These are phyloP conservation scores for Escovopsis sp. DNA, from an alignment of 2,329 filamentous ascomycete genomes.

Conservation along the genomic window DNA sequence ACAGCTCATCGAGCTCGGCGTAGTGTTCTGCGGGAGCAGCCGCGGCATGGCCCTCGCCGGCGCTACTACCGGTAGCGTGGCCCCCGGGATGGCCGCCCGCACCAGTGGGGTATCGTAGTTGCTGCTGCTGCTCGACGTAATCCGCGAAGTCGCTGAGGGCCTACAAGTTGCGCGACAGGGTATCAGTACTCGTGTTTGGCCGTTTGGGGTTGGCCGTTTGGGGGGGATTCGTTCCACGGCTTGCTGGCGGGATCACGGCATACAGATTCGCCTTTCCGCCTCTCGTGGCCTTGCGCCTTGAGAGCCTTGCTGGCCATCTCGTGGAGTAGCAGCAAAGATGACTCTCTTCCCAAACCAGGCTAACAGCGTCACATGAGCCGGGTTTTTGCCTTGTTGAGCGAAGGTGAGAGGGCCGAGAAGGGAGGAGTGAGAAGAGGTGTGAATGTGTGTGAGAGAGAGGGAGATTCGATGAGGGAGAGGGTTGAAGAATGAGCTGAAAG, in stretches of 20 bases:
- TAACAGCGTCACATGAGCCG: background rate
- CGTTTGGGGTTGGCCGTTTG: background rate
- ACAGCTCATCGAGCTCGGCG: slow-evolving; percentile 81
- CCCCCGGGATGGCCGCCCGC: slow-evolving; percentile 8
- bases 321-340: slow-evolving; percentile 9
- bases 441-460: background rate
- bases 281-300: slow-evolving; percentile 59
- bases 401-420: background rate
- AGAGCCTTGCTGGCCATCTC: slow-evolving; percentile 38
- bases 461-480: no score
- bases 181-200: background rate
- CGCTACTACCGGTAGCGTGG: background rate
- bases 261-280: slow-evolving; percentile 78
- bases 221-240: no score
- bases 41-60: slow-evolving; percentile 7
- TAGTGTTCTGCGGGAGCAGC: slow-evolving; percentile 36
- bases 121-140: slow-evolving; percentile 91
- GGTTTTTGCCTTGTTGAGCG: background rate
- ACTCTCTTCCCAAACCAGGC: slow-evolving; percentile 18
- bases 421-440: background rate
- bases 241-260: slow-evolving; percentile 10
- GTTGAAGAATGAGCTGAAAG: background rate
- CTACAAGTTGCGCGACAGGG: slow-evolving; percentile 9
- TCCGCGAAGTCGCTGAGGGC: slow-evolving; percentile 94
- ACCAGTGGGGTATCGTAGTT: slow-evolving; percentile 44